These are phyloP conservation scores for Puccinellia tenuiflora DNA, from an alignment of 176 grass and related monocot species.

Conservation along the genomic window DNA sequence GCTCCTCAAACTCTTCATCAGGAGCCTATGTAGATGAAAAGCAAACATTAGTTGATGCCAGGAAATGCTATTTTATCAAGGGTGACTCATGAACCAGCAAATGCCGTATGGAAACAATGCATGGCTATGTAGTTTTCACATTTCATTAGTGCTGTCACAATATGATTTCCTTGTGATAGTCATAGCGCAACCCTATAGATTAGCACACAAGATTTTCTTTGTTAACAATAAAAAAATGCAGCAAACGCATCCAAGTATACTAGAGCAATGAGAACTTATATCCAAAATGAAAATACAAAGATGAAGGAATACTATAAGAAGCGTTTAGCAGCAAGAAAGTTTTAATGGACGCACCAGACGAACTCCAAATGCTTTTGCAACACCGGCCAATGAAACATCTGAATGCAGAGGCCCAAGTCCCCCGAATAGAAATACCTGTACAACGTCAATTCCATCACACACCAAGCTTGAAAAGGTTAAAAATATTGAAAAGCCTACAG, in stretches of 20 bases:
- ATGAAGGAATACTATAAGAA: background rate
- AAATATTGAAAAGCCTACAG: conserved; percentile 2
- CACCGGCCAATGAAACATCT: conserved; percentile 81
- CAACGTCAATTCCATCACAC: background rate
- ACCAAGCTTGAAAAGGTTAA: conserved; percentile 16
- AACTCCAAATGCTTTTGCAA: conserved; percentile 99
- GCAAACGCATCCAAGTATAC: background rate
- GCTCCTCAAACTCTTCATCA: conserved; percentile 99
- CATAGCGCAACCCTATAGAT: background rate
- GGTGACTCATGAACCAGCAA: conserved; percentile 25
- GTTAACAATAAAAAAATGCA: conserved; percentile 15
- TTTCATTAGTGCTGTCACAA: background rate
- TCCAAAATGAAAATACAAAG: background rate
- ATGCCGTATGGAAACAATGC: background rate
- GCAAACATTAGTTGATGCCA: conserved; percentile 23
- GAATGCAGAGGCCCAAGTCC: conserved; percentile 93
- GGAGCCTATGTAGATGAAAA: conserved; percentile 68
- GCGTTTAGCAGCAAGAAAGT: background rate
- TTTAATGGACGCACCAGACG: conserved; percentile 56
- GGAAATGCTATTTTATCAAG: background rate
- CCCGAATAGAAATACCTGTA: conserved; percentile 87
- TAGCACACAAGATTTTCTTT: conserved; percentile 14
- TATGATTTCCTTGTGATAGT: conserved; percentile 18
- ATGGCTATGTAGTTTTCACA: conserved; percentile 18
- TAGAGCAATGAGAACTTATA: background rate